Conservation (phyloP, 306 rosid genomes). For the Citrullus amarus region DNA sequence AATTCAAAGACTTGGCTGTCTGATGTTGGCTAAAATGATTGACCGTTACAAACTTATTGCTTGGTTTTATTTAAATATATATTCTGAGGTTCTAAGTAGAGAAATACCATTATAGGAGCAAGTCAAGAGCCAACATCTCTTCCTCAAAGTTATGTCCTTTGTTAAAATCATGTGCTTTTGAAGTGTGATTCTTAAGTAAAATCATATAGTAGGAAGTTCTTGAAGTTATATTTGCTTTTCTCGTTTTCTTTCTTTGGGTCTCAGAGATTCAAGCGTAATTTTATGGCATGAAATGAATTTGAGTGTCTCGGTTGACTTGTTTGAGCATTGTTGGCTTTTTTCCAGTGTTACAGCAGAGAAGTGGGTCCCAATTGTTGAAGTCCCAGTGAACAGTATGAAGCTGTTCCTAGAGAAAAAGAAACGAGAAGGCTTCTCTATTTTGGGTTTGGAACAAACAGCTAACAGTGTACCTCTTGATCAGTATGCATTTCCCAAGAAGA, state of each 20-base stretch:
- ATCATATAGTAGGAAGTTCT: neutral
- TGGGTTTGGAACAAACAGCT: slow-evolving; percentile 98
- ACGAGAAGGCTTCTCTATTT: slow-evolving; percentile 78
- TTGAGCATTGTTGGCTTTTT: slow-evolving; percentile 1
- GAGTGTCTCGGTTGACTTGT: neutral
- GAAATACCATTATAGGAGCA: neutral
- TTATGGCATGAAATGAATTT: neutral
- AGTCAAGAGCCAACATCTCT: neutral
- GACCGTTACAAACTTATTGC: neutral
- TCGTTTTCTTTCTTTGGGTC: no score
- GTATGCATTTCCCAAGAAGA: slow-evolving; percentile 56
- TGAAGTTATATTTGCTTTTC: no score
- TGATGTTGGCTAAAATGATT: neutral
- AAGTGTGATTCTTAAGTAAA: neutral
- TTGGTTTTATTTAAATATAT: neutral
- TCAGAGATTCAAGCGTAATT: neutral
- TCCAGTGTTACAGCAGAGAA: slow-evolving; percentile 93
- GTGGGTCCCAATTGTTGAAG: slow-evolving; percentile 94
- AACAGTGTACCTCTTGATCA: slow-evolving; percentile 80
- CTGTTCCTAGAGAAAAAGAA: slow-evolving; percentile 71
- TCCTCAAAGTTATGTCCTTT: neutral
- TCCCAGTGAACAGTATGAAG: slow-evolving; percentile 75
- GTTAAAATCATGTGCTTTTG: neutral
- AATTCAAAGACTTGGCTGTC: neutral
- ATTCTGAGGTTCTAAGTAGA: neutral